Conservation (phyloP, 176 grass and related monocot genomes). For the Phoenix roebelenii region DNA sequence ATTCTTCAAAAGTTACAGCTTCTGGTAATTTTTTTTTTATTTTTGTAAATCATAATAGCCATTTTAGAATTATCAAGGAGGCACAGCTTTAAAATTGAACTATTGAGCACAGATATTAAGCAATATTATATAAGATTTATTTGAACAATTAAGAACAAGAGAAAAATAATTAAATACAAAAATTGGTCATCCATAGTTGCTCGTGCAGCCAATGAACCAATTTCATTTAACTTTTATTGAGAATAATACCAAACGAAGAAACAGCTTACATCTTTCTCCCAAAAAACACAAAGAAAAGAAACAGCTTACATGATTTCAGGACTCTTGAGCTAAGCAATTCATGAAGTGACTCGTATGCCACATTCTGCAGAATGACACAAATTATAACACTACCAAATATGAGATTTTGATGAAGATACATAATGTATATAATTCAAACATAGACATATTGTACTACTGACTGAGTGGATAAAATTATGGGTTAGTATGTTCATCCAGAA, state of each 20-base stretch:
- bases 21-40: no score
- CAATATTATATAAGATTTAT: no score
- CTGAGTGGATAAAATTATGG: no score
- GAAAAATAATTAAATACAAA: no score
- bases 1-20: no score
- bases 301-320: constrained; percentile 48
- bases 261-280: no score
- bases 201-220: background rate
- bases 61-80: no score
- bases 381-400: constrained; percentile 1
- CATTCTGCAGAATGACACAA: constrained; percentile 46
- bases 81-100: no score
- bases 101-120: no score
- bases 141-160: no score
- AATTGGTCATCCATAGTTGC: background rate
- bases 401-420: constrained; percentile 1
- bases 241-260: background rate
- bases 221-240: background rate
- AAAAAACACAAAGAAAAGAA: background rate
- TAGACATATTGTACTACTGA: no score
- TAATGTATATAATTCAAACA: background rate
- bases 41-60: no score
- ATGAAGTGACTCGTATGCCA: constrained; percentile 81
- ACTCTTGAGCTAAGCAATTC: constrained; percentile 41
- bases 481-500: background rate